phyloP scores from a whole-genome alignment of 805 yeast species.

The Wickerhamomyces rabaulensis region DNA sequence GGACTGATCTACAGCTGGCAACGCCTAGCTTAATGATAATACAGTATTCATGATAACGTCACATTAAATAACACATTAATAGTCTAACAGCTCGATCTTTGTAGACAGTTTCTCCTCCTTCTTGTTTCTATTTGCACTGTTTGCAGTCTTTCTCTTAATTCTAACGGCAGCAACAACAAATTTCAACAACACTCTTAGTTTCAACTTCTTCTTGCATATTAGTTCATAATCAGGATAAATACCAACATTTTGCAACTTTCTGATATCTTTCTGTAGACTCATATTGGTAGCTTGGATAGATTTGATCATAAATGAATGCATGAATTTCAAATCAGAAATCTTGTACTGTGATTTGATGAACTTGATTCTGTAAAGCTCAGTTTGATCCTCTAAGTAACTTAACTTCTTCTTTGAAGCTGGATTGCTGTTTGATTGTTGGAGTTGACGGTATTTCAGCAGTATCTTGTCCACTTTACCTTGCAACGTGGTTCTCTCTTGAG shows the following conservation, averaged over 20 bases:
- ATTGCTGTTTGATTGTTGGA: slow-evolving; percentile 24
- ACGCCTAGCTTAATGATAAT: not conserved
- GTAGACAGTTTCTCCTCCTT: slow-evolving; percentile 13
- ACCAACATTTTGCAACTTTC: slow-evolving; percentile 22
- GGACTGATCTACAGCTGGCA: not conserved
- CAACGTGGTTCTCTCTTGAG: slow-evolving; percentile 23
- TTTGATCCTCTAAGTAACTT: slow-evolving; percentile 30
- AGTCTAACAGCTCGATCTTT: slow-evolving; percentile 4
- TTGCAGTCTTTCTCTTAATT: slow-evolving; percentile 27
- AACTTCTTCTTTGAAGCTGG: slow-evolving; percentile 18
- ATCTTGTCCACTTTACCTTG: slow-evolving; percentile 29
- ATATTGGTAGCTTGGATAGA: slow-evolving; percentile 24
- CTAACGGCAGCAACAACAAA: slow-evolving; percentile 34
- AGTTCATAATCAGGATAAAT: slow-evolving; percentile 23
- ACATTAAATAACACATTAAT: not conserved
- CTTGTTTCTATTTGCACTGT: slow-evolving; percentile 15
- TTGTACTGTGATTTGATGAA: slow-evolving; percentile 37
- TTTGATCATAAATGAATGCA: slow-evolving; percentile 26
- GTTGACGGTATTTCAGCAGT: slow-evolving; percentile 19
- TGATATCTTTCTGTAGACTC: slow-evolving; percentile 22
- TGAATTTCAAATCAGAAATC: slow-evolving; percentile 31
- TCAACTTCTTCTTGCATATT: slow-evolving; percentile 17
- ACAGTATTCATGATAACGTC: not conserved
- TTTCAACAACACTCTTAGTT: slow-evolving; percentile 26
- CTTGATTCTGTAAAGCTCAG: slow-evolving; percentile 41